Evolutionary conservation across 1,139 yeast species (phyloP).

Genomic region (Citeromyces hawaiiensis): DNA sequence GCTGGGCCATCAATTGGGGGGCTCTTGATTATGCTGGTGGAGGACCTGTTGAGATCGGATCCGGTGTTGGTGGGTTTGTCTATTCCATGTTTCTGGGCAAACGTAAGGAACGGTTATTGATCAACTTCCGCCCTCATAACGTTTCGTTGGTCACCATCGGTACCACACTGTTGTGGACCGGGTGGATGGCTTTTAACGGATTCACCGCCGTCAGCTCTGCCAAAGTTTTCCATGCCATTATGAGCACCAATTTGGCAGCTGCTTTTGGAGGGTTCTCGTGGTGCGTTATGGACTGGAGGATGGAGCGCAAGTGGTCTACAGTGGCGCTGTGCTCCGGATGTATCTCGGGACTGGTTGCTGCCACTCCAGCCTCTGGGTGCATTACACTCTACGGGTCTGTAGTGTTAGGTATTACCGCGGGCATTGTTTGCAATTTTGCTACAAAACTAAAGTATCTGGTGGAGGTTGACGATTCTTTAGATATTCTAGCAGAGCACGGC

Average conservation of each 20-base stretch:
- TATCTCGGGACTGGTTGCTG: conserved; percentile 91
- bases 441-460: conserved; percentile 77
- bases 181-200: conserved; percentile 87
- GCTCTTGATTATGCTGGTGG: conserved; percentile 97
- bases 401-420: conserved; percentile 69
- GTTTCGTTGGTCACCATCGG: conserved; percentile 64
- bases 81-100: conserved; percentile 74
- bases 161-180: conserved; percentile 45
- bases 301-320: conserved; percentile 86
- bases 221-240: conserved; percentile 69
- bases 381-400: conserved; percentile 91
- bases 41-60: conserved; percentile 88
- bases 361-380: conserved; percentile 87
- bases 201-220: conserved; percentile 56
- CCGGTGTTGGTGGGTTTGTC: conserved; percentile 86
- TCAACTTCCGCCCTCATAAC: conserved; percentile 90
- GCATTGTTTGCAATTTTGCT: conserved; percentile 77
- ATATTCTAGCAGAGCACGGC: conserved; percentile 97
- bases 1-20: conserved; percentile 91
- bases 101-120: conserved; percentile 70
- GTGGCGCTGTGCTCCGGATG: conserved; percentile 94
- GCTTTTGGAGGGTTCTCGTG: conserved; percentile 87
- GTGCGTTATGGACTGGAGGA: conserved; percentile 80
- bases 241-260: conserved; percentile 86
- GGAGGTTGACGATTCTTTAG: conserved; percentile 83